Conservation (phyloP, 129 eudicot genomes). For the Centaurea solstitialis region DNA sequence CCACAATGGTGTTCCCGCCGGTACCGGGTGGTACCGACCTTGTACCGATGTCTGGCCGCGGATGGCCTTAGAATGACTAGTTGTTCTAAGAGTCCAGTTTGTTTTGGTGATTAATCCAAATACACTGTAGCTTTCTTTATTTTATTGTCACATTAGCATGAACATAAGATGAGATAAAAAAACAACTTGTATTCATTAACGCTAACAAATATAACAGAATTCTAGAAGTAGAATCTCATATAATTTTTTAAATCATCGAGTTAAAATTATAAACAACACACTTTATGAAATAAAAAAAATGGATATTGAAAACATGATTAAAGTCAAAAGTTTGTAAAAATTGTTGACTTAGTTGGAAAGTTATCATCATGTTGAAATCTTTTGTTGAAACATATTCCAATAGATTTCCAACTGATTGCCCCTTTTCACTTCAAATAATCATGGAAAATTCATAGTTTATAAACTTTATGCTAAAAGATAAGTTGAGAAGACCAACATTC, state of each 20-base stretch:
- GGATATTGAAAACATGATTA: background rate
- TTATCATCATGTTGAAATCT: constrained; percentile 10
- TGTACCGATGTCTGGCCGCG: no score
- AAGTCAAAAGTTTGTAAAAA: constrained; percentile 6
- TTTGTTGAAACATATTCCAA: background rate
- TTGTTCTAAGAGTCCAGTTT: background rate
- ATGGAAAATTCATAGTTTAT: background rate
- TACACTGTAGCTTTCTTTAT: no score
- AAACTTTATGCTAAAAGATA: background rate
- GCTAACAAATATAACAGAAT: background rate
- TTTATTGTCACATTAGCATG: background rate
- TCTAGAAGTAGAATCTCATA: no score
- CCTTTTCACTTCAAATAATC: constrained; percentile 7
- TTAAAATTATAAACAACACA: no score
- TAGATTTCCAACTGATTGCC: background rate
- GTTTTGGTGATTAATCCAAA: no score
- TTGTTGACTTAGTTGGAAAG: constrained; percentile 10
- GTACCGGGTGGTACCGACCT: no score
- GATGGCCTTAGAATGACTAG: no score
- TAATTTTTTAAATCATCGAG: no score
- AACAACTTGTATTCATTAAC: background rate
- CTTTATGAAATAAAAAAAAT: background rate
- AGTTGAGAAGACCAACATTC: background rate
- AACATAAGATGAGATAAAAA: background rate
- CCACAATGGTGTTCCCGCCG: no score